A percentile compares a stretch with the other conserved stretches of the same genome.
Conservation (phyloP, 345 rosid genomes). For the Eucalyptus cloeziana region DNA sequence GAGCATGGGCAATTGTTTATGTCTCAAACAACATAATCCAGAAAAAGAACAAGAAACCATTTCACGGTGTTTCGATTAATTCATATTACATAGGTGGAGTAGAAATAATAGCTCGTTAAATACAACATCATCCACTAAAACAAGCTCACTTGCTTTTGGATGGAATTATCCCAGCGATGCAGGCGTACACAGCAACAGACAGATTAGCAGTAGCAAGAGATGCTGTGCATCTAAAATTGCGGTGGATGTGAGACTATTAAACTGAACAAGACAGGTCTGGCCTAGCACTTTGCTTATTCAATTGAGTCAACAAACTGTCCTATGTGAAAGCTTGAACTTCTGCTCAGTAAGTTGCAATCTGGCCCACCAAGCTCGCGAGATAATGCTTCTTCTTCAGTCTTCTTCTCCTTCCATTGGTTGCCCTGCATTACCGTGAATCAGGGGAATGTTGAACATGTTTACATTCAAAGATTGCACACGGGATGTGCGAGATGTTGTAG, state of each 20-base stretch:
- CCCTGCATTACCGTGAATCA: slow-evolving; percentile 23
- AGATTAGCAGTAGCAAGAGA: background rate
- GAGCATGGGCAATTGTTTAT: background rate
- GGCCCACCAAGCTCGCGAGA: slow-evolving; percentile 12
- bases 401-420: slow-evolving; percentile 40
- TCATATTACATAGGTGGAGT: background rate
- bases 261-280: background rate
- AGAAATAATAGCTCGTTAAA: background rate
- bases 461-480: background rate
- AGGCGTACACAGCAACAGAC: background rate
- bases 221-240: background rate
- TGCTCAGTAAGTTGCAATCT: background rate
- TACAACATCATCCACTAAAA: background rate
- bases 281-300: background rate
- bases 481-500: background rate
- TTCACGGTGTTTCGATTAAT: background rate
- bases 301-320: background rate
- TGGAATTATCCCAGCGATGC: background rate
- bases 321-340: background rate
- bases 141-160: background rate
- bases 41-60: background rate
- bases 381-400: slow-evolving; percentile 50
- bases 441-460: background rate
- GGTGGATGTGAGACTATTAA: background rate
- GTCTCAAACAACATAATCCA: background rate